A percentile compares a stretch with the other conserved stretches of the same genome.
Conservation (phyloP, 78 protist species). For the Speleostelium caveatum region DNA sequence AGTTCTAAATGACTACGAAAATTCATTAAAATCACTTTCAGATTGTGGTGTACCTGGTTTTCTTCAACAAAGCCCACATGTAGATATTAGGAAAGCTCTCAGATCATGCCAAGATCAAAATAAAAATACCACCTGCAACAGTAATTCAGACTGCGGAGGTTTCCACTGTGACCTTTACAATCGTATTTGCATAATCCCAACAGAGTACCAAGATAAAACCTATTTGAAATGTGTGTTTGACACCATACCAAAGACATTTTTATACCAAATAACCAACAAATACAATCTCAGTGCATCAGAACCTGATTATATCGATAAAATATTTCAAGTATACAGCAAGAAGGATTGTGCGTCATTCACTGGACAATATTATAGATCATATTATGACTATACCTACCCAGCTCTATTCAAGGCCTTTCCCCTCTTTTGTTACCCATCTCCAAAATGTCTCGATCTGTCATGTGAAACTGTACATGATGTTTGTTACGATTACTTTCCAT, state of each 20-base stretch:
- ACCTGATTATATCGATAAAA: not conserved
- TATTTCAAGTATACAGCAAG: not conserved
- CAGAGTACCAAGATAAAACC: not conserved
- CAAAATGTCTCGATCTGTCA: constrained; percentile 28
- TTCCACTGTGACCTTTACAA: not conserved
- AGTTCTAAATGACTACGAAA: not conserved
- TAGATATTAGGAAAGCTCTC: constrained; percentile 3
- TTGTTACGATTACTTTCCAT: constrained; percentile 38
- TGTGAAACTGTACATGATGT: constrained; percentile 56
- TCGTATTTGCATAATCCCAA: constrained; percentile 10
- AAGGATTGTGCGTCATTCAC: constrained; percentile 15
- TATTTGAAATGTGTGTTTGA: constrained; percentile 56
- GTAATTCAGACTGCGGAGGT: not conserved
- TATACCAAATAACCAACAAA: not conserved
- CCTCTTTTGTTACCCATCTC: constrained; percentile 28
- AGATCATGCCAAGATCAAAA: constrained; percentile 3
- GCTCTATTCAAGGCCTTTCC: too few species aligned
- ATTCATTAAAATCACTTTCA: not conserved
- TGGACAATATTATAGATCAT: constrained; percentile 16
- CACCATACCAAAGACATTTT: not conserved
- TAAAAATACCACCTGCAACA: not conserved
- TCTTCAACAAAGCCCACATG: not conserved
- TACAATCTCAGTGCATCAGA: not conserved
- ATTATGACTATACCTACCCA: not conserved
- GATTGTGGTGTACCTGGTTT: constrained; percentile 21